Percentiles rank a stretch among this genome's conserved stretches.
These are phyloP conservation scores for Barnettozyma botsteinii DNA, from an alignment of 805 yeast species.

Conservation along the genomic window DNA sequence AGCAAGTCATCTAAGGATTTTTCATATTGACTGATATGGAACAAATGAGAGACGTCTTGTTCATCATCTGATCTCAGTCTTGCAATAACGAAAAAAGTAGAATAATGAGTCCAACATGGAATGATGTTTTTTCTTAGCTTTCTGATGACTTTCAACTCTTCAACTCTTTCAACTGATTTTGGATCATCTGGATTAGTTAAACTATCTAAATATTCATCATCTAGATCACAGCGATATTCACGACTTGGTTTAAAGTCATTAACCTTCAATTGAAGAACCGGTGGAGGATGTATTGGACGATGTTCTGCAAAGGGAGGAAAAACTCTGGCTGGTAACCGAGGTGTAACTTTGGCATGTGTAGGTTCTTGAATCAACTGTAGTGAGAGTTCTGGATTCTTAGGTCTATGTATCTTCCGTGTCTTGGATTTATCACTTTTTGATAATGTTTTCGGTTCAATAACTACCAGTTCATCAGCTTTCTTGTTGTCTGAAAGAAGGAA, in stretches of 20 bases:
- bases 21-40: conserved; percentile 2
- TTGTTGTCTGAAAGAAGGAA: conserved; percentile 15
- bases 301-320: conserved; percentile 27
- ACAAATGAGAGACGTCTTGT: conserved; percentile 8
- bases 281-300: conserved; percentile 31
- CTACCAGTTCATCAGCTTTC: conserved; percentile 3
- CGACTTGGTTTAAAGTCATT: conserved; percentile 11
- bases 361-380: conserved; percentile 27
- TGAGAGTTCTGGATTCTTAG: conserved; percentile 15
- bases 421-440: conserved; percentile 6
- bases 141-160: conserved; percentile 18
- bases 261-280: conserved; percentile 24
- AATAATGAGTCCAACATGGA: conserved; percentile 25
- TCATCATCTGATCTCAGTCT: conserved; percentile 11
- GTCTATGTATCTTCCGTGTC: conserved; percentile 15
- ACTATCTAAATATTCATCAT: conserved; percentile 10
- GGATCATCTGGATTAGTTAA: conserved; percentile 10
- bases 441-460: conserved; percentile 13
- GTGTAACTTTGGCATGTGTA: conserved; percentile 26
- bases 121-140: conserved; percentile 15
- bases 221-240: conserved; percentile 6
- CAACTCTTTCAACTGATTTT: conserved; percentile 15
- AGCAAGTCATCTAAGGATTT: conserved; percentile 16
- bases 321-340: conserved; percentile 17
- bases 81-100: conserved; percentile 24